Base-by-base conservation (phyloP, 805 yeast species). In the Myxozyma nipponensis region DNA sequence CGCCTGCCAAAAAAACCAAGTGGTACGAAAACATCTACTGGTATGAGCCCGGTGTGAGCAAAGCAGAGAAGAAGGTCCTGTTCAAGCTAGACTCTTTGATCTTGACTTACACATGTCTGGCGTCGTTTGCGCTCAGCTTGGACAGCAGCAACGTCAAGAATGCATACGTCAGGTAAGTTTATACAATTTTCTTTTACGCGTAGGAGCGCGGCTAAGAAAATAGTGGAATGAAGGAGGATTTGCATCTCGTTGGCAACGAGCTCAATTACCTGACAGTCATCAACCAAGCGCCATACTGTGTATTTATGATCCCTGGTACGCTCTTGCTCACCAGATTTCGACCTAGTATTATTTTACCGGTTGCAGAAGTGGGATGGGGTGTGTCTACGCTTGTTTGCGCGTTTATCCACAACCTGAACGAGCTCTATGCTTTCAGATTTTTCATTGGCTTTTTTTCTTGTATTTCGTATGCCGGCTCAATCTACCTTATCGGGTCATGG, bases 211-310 rank as follows among this genome's bases (percentile, higher is more conserved):
- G 62, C 71, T 23, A 70, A 75, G 55, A 76, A 60, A 79, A 74
- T 25, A 70, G 79, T 13, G 83, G 83, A 6, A 75, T 80, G 82
- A 68, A 75, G 50, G 77, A 75, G 52, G 83, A 56, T 21, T 66
- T 77, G 39, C 32, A 56, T 18, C 58, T 69, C 45, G 66, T 62
- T 17, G 78, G 77, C 2, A 71, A 77, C 51, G 77, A 77, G 55
- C 67, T 76, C 41, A 71, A 2, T 42, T 39, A 38, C 30, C 44
- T 51, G 22, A 48, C 46, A 2, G 32, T 51, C n/a, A 36, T 48
- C 39, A 51, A 51, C 35, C 52, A 47, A 30, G 43, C 44, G 25
- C 56, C 56, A 3, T 75, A 75, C 58, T 72, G 75, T 42, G 65
- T 76, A 3, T 72, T 74, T 47, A 77, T 75, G 67, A 68, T 75